Percentiles rank a stretch among this genome's conserved stretches.
phyloP scores from a whole-genome alignment of 2,329 filamentous ascomycete species.

The Microdochium nivale region DNA sequence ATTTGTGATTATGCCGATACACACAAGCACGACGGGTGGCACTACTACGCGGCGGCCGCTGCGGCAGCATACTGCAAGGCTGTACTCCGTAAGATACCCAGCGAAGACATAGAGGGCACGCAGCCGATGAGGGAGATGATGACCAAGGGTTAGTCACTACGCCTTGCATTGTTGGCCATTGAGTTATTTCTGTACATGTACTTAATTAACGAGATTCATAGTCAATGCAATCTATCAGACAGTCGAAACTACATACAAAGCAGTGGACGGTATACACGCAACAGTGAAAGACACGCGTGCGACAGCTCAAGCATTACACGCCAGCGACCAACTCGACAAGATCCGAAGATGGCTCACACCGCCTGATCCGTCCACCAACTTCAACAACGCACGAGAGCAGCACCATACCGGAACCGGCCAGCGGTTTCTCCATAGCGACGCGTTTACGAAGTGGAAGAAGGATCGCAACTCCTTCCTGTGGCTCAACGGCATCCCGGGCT shows the following conservation, averaged over 20 bases:
- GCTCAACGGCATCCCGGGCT: constrained; percentile 29
- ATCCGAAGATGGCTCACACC: constrained; percentile 21
- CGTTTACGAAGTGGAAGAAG: constrained; percentile 21
- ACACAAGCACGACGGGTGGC: neutral
- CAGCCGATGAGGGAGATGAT: neutral
- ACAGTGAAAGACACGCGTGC: neutral
- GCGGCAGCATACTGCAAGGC: neutral
- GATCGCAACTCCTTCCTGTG: constrained; percentile 20
- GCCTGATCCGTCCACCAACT: constrained; percentile 24
- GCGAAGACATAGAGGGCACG: neutral
- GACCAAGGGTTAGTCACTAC: neutral
- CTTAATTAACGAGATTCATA: neutral
- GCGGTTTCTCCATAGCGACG: constrained; percentile 22
- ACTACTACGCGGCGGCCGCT: neutral
- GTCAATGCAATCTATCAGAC: neutral
- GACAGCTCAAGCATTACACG: neutral
- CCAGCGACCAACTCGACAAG: constrained; percentile 1
- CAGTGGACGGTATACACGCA: no score
- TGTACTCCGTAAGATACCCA: neutral
- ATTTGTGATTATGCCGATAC: neutral
- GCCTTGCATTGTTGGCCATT: no score
- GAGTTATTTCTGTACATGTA: neutral
- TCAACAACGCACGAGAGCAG: constrained; percentile 17
- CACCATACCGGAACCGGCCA: constrained; percentile 21
- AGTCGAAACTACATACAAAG: no score